Evolutionary conservation across 2,329 filamentous ascomycete species (phyloP), one percentile per base, ranked within the genome.

Genomic region (Zymoseptoria ardabiliae): DNA sequence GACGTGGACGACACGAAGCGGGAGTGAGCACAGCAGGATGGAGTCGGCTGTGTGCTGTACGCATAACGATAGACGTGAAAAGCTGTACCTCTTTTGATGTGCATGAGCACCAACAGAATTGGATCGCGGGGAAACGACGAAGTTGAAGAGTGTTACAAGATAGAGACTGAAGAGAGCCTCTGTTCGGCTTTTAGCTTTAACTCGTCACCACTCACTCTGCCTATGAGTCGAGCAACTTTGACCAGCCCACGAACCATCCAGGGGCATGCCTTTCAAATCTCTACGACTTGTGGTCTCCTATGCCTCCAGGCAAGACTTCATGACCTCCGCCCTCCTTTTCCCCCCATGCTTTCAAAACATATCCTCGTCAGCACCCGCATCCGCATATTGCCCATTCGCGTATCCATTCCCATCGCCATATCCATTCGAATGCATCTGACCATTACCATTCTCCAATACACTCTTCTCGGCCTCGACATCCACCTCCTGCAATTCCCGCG

Each of bases 401-500:
- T 53, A 28, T 3, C 23, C 51, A 19, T 53, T 53, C 13, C 8
- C 51, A n/a, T 30, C 22, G 4, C 51, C 51, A 30, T 53, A 17
- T 8, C 22, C 51, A 30, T 30, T 51, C 50, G n/a, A 21, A 51
- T 51, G 50, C 20, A 9, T 5, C 4, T 51, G 20, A 10, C 50
- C 50, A 51, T 51, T 51, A 19, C 50, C 50, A 23, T 25, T 23
- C 8, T 28, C 51, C 22, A 25, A 25, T 11, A 23, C 11, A 19
- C n/a, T 53, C 20, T 51, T 21, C 50, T 51, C 50, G 8, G 50
- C 50, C 50, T 51, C 50, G 13, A 45, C 35, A 21, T 21, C 50
- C 45, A 58, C 58, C 50, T 61, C 54, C 41, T 56, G 52, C 13
- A 56, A 49, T 53, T 58, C 58, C 22, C 53, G 51, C 30, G 56